phyloP scores from a whole-genome alignment of 345 rosid genomes.

The Odontarrhena argentea region DNA sequence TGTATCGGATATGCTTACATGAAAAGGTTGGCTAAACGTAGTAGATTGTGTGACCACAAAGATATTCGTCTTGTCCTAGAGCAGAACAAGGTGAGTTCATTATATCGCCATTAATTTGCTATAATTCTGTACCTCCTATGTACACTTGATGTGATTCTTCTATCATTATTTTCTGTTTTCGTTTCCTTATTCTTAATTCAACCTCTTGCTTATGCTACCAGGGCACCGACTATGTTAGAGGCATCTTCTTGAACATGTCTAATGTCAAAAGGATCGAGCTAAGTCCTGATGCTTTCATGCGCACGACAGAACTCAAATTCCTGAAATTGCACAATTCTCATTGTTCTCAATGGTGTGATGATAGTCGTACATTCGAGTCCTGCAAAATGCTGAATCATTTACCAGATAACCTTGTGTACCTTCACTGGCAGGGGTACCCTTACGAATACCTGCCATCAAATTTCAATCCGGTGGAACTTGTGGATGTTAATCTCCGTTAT shows the following conservation, averaged over 20 bases:
- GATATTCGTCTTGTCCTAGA: slow-evolving; percentile 32
- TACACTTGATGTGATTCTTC: neutral
- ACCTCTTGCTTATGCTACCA: neutral
- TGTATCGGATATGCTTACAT: slow-evolving; percentile 30
- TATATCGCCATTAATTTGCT: neutral
- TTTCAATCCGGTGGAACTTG: slow-evolving; percentile 32
- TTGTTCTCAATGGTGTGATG: slow-evolving; percentile 28
- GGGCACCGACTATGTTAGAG: slow-evolving; percentile 42
- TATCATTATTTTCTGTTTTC: neutral
- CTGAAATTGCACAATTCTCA: slow-evolving; percentile 37
- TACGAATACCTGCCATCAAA: slow-evolving; percentile 32
- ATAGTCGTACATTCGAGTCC: neutral
- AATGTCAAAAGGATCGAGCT: slow-evolving; percentile 22
- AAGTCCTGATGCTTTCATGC: slow-evolving; percentile 23
- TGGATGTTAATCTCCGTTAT: slow-evolving; percentile 20
- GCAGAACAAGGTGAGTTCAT: slow-evolving; percentile 2
- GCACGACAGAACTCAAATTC: slow-evolving; percentile 41
- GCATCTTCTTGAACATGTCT: slow-evolving; percentile 38
- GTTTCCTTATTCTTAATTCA: too few species aligned
- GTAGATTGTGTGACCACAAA: slow-evolving; percentile 41
- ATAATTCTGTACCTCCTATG: too few species aligned
- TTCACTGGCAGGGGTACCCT: too few species aligned
- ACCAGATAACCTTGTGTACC: too few species aligned
- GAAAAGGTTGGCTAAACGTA: slow-evolving; percentile 26
- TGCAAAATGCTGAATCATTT: slow-evolving; percentile 13